Evolutionary conservation across 805 yeast genomes (phyloP), one percentile per base, ranked within the genome.

Genomic region (Torulaspora franciscae): DNA sequence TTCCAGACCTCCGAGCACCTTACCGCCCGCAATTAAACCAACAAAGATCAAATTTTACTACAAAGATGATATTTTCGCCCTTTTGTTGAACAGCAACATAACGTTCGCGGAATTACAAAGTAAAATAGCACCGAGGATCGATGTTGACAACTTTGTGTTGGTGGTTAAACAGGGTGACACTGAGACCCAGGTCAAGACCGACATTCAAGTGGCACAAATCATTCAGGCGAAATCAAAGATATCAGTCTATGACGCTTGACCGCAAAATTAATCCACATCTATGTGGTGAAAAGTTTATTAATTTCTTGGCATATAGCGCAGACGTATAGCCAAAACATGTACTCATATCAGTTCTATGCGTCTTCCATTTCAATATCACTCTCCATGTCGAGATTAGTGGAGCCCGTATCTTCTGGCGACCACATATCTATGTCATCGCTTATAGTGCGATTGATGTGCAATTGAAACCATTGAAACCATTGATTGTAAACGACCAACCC

Each of bases 61-160:
- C 57, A 81, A 80, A 47, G 93, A 84, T 56, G 95, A 85, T 59
- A 85, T 85, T 11, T 85, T 85, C 69, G 93, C 88, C 1, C 70
- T 85, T 33, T 64, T 80, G 48, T 66, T 81, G 30, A 79, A 80
- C 26, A 57, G 69, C 10, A 70, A 67, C 48, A 73, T 75, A 40
- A 66, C 76, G 3, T 61, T 76, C 36, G 68, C 64, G 27, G 83
- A 77, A 46, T 58, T 81, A 46, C 72, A 73, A 50, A 60, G 66
- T 24, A 80, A 79, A 57, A 71, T 81, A 42, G 65, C 66, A 38
- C 76, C 77, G 43, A 63, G 85, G 47, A 70, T 80, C 42, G 76
- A 73, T 37, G 52, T 55, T 4, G 62, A 58, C 2, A 45, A 61
- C 10, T 71, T 72, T 50, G 64, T 59, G 40, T 51, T 73, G 19